A percentile compares a stretch with the other conserved stretches of the same genome.
Evolutionary conservation across 1,284 basidiomycete genomes (phyloP).

Genomic region (Sanghuangporus sanghuang): DNA sequence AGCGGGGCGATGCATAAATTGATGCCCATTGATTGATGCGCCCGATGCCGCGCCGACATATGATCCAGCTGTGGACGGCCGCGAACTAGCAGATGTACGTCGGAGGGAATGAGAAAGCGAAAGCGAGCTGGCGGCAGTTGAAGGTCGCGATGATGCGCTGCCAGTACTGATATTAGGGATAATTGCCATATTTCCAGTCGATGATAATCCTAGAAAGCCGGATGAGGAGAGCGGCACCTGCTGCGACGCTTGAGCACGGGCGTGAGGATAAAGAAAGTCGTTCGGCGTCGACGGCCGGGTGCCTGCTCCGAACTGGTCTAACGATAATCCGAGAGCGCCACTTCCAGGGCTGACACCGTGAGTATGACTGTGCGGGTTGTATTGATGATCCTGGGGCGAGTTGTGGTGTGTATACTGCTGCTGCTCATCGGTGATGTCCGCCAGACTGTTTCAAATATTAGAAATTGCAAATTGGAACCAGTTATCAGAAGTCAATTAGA

Average conservation of each 20-base stretch:
- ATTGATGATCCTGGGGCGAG: constrained; percentile 1
- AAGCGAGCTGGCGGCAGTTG: constrained; percentile 14
- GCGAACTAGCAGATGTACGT: constrained; percentile 9
- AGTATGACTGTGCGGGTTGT: background rate
- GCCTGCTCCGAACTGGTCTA: constrained; percentile 3
- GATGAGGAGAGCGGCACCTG: background rate
- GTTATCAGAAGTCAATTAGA: background rate
- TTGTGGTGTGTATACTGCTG: background rate
- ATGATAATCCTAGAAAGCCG: constrained; percentile 3
- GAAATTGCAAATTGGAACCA: background rate
- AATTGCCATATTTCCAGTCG: background rate
- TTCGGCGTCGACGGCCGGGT: constrained; percentile 11
- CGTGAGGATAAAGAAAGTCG: constrained; percentile 10
- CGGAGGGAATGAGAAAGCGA: constrained; percentile 11
- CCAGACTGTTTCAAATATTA: background rate
- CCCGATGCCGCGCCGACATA: constrained; percentile 1
- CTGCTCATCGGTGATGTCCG: constrained; percentile 8
- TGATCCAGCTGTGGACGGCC: constrained; percentile 13
- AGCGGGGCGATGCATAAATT: constrained; percentile 4
- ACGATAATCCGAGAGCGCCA: constrained; percentile 12
- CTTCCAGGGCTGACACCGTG: background rate
- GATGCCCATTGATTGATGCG: background rate
- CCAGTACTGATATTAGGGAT: constrained; percentile 12
- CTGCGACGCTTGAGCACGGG: background rate
- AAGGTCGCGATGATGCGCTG: constrained; percentile 7